These are phyloP conservation scores for Apiotrichum domesticum DNA, from an alignment of 1,284 basidiomycete genomes.

Conservation along the genomic window DNA sequence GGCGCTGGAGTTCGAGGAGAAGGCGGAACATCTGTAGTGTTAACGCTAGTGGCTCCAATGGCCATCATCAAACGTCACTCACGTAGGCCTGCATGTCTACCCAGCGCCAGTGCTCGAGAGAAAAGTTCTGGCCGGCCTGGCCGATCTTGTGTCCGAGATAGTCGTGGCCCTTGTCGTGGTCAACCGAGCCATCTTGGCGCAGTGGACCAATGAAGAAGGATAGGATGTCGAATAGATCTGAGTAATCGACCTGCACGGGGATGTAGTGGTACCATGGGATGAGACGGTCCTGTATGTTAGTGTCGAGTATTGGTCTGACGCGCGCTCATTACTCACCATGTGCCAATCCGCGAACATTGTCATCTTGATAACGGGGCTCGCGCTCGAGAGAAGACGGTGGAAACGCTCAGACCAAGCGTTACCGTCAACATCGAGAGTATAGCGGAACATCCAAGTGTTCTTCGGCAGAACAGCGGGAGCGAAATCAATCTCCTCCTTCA, in stretches of 20 bases:
- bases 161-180: constrained; percentile 41
- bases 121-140: constrained; percentile 47
- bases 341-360: constrained; percentile 49
- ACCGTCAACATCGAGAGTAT: constrained; percentile 51
- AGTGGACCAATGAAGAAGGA: constrained; percentile 49
- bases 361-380: constrained; percentile 46
- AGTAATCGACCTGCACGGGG: constrained; percentile 49
- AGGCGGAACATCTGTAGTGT: constrained; percentile 39
- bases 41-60: neutral
- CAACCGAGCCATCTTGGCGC: constrained; percentile 35
- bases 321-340: constrained; percentile 27
- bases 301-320: no score
- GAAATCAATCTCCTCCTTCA: constrained; percentile 48
- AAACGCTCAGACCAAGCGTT: constrained; percentile 66
- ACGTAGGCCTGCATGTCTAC: constrained; percentile 51
- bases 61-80: constrained; percentile 12
- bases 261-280: constrained; percentile 49
- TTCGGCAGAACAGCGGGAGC: constrained; percentile 48
- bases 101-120: constrained; percentile 49
- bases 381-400: constrained; percentile 47
- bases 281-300: constrained; percentile 10
- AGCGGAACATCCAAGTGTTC: constrained; percentile 52
- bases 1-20: constrained; percentile 39
- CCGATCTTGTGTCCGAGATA: constrained; percentile 50
- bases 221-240: constrained; percentile 50